Conservation (phyloP, 208 protist species). For the Trypanosoma mega region DNA sequence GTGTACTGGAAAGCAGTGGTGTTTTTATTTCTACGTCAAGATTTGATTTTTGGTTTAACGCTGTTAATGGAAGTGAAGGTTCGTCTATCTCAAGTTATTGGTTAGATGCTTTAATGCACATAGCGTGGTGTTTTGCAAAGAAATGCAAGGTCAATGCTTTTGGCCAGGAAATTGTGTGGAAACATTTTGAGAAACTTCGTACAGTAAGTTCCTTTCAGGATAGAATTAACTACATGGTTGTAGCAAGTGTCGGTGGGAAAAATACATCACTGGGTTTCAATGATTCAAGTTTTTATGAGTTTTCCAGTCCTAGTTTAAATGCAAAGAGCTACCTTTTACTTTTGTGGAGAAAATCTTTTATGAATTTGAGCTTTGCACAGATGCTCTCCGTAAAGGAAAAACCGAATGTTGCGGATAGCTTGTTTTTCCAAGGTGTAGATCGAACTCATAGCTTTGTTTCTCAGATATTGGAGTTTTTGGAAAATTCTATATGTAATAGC, state of each 20-base stretch:
- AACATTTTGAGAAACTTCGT: constrained; percentile 12
- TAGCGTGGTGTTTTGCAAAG: constrained; percentile 23
- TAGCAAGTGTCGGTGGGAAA: not conserved
- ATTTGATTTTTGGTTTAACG: constrained; percentile 28
- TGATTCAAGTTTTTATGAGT: not conserved
- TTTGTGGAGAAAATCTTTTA: constrained; percentile 17
- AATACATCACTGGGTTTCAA: not conserved
- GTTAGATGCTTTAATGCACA: constrained; percentile 24
- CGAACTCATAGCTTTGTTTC: constrained; percentile 3
- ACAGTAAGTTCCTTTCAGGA: constrained; percentile 5
- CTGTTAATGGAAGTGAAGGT: not conserved
- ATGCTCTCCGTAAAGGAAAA: not conserved
- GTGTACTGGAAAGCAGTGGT: constrained; percentile 23
- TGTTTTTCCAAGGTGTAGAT: constrained; percentile 13
- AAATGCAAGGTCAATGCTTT: constrained; percentile 1
- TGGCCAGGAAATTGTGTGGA: constrained; percentile 21
- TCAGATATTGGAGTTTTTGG: constrained; percentile 5
- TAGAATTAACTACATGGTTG: constrained; percentile 18
- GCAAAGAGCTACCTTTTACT: constrained; percentile 11
- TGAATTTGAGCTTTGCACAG: not conserved
- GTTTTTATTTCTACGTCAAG: constrained; percentile 15
- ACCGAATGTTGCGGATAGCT: not conserved
- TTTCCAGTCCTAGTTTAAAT: not conserved
- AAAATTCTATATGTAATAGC: not conserved
- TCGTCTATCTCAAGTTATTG: constrained; percentile 19